phyloP scores from a whole-genome alignment of 2,329 filamentous ascomycete genomes.

The Penicillium sp. region DNA sequence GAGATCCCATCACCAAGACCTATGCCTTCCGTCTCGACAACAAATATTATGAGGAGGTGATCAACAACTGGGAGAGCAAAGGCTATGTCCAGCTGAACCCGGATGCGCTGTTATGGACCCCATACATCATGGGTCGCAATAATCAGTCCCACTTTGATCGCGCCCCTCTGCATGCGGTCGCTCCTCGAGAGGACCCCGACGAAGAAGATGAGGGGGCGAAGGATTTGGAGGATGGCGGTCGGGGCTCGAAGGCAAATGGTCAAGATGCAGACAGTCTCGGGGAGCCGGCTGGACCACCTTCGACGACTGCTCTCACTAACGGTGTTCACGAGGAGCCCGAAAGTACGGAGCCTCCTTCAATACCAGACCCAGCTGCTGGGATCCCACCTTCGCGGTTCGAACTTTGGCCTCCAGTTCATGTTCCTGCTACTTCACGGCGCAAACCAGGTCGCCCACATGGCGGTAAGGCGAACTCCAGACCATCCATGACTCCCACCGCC shows the following conservation, averaged over 20 bases:
- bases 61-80: conserved; percentile 82
- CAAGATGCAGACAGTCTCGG: conserved; percentile 14
- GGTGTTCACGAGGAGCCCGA: conserved; percentile 19
- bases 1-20: conserved; percentile 78
- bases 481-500: conserved; percentile 29
- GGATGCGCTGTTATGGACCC: conserved; percentile 82
- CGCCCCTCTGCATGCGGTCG: conserved; percentile 77
- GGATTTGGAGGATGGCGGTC: conserved; percentile 16
- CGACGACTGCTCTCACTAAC: conserved; percentile 28
- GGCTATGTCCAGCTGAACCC: conserved; percentile 79
- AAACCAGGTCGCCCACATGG: conserved; percentile 38
- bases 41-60: conserved; percentile 78
- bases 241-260: conserved; percentile 15
- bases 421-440: conserved; percentile 29
- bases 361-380: conserved; percentile 29
- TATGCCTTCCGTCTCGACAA: conserved; percentile 88
- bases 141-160: conserved; percentile 78
- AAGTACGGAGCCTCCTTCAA: conserved; percentile 10
- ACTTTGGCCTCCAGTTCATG: conserved; percentile 40
- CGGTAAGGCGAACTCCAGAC: conserved; percentile 23
- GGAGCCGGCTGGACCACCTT: conserved; percentile 34
- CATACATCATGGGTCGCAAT: conserved; percentile 89
- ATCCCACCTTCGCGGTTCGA: conserved; percentile 42
- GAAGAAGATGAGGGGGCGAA: conserved; percentile 29
- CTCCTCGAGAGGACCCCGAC: conserved; percentile 64